These are phyloP conservation scores for Cicer cuneatum DNA, from an alignment of 306 rosid species.

Conservation along the genomic window DNA sequence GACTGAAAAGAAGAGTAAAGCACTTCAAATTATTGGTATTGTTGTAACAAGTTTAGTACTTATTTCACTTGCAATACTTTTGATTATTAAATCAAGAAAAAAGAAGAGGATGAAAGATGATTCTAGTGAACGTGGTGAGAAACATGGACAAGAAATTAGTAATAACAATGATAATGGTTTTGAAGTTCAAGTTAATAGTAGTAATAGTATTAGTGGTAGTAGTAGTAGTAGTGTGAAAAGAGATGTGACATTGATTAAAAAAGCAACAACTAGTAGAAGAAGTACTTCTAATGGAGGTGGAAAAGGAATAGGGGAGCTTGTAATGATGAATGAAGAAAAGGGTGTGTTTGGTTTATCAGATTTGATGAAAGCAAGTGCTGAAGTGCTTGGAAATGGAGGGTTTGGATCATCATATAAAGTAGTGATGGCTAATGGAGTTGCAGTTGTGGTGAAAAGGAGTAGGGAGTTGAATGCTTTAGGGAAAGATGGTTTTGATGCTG, in stretches of 20 bases:
- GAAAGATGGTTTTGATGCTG: constrained; percentile 69
- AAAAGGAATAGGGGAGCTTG: constrained; percentile 50
- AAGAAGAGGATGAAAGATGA: constrained; percentile 28
- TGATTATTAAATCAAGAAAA: constrained; percentile 40
- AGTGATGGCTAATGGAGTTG: constrained; percentile 71
- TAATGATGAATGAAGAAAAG: constrained; percentile 65
- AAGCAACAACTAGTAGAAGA: constrained; percentile 35
- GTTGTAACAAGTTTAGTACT: constrained; percentile 40
- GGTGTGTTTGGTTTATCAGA: constrained; percentile 74
- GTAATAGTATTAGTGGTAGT: not conserved
- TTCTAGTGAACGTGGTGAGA: not conserved
- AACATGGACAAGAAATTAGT: not conserved
- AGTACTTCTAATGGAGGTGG: constrained; percentile 25
- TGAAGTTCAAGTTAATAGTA: constrained; percentile 51
- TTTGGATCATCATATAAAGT: constrained; percentile 85
- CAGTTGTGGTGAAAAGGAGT: constrained; percentile 86
- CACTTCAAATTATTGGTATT: constrained; percentile 41
- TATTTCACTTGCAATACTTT: constrained; percentile 39
- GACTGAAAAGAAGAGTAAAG: not conserved
- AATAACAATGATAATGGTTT: constrained; percentile 41
- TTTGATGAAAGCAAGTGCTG: constrained; percentile 82
- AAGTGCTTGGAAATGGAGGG: constrained; percentile 77
- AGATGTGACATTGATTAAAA: constrained; percentile 26
- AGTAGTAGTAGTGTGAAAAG: constrained; percentile 47
- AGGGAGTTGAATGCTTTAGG: constrained; percentile 68